These are phyloP conservation scores for Aureobasidium musti DNA, from an alignment of 2,329 filamentous ascomycete species.

Conservation along the genomic window DNA sequence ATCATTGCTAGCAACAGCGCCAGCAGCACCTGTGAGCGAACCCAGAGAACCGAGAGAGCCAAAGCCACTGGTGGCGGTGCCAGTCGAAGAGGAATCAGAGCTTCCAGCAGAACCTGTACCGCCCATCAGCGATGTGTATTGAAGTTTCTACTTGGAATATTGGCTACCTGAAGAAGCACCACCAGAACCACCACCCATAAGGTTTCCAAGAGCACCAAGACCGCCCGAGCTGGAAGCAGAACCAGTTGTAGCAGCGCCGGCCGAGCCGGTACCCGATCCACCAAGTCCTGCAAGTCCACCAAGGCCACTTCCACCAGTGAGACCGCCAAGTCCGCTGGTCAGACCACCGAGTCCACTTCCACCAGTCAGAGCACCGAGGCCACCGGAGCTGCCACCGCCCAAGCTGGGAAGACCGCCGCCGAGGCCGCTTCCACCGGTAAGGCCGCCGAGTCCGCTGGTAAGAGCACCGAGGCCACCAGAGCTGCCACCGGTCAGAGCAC, in stretches of 20 bases:
- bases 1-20: slow-evolving; percentile 30
- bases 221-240: neutral
- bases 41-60: slow-evolving; percentile 23
- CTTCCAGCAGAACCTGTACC: slow-evolving; percentile 12
- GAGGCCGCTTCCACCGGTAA: too few relatives aligned
- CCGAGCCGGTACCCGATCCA: slow-evolving; percentile 5
- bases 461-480: neutral
- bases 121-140: slow-evolving; percentile 18
- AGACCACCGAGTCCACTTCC: neutral
- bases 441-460: too few relatives aligned
- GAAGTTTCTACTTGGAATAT: neutral
- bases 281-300: neutral
- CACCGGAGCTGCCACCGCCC: slow-evolving; percentile 5
- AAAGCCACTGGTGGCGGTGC: slow-evolving; percentile 7
- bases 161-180: slow-evolving; percentile 3
- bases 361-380: slow-evolving; percentile 4
- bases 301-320: neutral
- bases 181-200: neutral
- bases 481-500: neutral
- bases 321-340: neutral
- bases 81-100: neutral
- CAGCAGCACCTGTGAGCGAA: slow-evolving; percentile 26
- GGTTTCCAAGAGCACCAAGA: neutral
- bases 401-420: neutral
- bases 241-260: neutral